phyloP scores from a whole-genome alignment of 169 alveolate species.

The Plasmodium yoelii region DNA sequence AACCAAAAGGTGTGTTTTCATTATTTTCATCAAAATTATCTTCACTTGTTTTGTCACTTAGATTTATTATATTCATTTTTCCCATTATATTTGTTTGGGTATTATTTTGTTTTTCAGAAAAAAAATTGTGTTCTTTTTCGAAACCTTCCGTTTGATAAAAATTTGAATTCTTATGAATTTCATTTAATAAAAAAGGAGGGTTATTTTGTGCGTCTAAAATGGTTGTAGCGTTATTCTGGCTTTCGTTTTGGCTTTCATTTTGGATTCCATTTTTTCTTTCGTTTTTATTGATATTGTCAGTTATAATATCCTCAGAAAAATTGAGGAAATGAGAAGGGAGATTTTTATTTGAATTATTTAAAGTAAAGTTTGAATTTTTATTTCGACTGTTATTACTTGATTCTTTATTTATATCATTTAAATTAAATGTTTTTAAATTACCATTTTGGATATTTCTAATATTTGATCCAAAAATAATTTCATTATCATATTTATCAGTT shows the following conservation, averaged over 20 bases:
- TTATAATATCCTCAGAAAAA: no score
- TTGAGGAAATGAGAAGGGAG: no score
- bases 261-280: no score
- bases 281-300: no score
- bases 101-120: conserved; percentile 1
- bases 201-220: neutral
- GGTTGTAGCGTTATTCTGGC: no score
- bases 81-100: conserved; percentile 14
- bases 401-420: conserved; percentile 31
- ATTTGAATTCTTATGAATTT: no score
- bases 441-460: neutral
- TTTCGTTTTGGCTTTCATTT: no score
- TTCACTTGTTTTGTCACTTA: conserved; percentile 8
- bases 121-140: neutral
- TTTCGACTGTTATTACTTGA: no score
- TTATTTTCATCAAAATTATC: conserved; percentile 5
- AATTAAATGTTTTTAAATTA: conserved; percentile 27
- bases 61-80: conserved; percentile 61
- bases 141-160: no score
- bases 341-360: no score
- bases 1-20: conserved; percentile 30
- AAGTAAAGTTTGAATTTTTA: no score
- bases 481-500: conserved; percentile 3
- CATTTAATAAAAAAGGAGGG: no score
- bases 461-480: conserved; percentile 16